These are phyloP conservation scores for Xylaria sp. DNA, from an alignment of 2,329 filamentous ascomycete genomes.

Conservation along the genomic window DNA sequence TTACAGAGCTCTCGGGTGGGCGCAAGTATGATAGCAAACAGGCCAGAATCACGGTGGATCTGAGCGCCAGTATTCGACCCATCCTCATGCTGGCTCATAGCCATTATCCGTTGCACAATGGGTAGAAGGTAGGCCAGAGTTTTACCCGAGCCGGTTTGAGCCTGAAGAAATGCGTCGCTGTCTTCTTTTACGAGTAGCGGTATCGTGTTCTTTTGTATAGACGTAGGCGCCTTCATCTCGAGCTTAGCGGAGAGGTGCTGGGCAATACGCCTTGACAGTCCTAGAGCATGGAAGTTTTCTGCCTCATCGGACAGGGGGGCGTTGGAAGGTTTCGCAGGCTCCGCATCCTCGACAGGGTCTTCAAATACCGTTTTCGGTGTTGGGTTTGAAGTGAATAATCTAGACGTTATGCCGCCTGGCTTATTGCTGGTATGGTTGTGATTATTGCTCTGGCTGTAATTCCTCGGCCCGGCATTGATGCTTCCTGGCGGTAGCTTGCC, in stretches of 20 bases:
- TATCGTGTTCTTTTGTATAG: conserved; percentile 92
- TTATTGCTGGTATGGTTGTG: conserved; percentile 38
- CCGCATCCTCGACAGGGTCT: conserved; percentile 59
- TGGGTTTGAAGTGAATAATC: conserved; percentile 92
- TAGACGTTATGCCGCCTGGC: conserved; percentile 74
- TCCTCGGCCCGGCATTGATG: conserved; percentile 45
- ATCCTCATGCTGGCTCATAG: conserved; percentile 70
- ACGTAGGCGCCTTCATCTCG: conserved; percentile 88
- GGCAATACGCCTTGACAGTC: conserved; percentile 82
- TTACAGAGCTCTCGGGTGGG: conserved; percentile 94
- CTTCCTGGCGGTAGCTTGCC: conserved; percentile 53
- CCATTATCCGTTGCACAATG: conserved; percentile 87
- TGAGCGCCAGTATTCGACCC: conserved; percentile 57
- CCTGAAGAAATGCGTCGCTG: conserved; percentile 93
- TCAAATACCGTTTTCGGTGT: conserved; percentile 71
- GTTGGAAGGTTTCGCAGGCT: conserved; percentile 82
- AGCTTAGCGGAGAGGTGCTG: conserved; percentile 87
- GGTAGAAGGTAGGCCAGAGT: conserved; percentile 95
- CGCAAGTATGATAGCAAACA: conserved; percentile 94
- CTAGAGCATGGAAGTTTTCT: conserved; percentile 86
- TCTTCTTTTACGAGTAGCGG: conserved; percentile 82
- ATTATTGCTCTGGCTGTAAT: conserved; percentile 40
- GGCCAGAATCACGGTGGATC: conserved; percentile 84
- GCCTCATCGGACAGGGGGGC: conserved; percentile 86
- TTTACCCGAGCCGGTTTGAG: conserved; percentile 97